Base-by-base conservation (phyloP, 2,329 filamentous ascomycete genomes). In the Escovopsis sp. region DNA sequence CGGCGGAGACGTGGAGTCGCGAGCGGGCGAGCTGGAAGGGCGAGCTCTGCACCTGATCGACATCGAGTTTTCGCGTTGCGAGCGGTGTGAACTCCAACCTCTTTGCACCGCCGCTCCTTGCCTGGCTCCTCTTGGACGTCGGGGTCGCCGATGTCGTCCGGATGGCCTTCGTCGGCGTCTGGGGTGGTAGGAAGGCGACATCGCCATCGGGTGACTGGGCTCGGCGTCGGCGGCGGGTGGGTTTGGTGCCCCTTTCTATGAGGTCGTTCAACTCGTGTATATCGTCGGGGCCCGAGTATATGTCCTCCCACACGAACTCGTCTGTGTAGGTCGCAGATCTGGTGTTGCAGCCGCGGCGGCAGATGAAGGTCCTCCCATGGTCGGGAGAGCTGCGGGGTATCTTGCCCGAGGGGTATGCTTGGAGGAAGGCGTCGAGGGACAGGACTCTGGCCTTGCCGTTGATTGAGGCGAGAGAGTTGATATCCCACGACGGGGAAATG, bases 71-170 rank as follows among this genome's bases (percentile, higher is more conserved):
- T 34, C 91, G 81, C 12, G 86, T 95, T 6, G 86, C 87, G n/a
- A 98, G 67, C 0, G 91, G 91, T 0, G 91, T 98, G 55, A 96
- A 96, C 56, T 95, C 88, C 33, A 98, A 74, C 5, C 85, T 82
- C 55, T 88, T 94, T 42, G 53, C 52, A 1, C 51, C 46, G 4
- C 8, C 28, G 30, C 59, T 55, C 49, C 59, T 62, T 28, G 10
- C 56, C 33, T 56, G 51, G n/a, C 47, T 51, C 19, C 55, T 48
- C 38, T 51, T 54, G 7, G 56, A 58, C 18, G 56, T 55, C 6
- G 58, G 60, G n/a, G 56, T 57, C 6, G 54, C 49, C 7, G 28
- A 32, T 5, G 51, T 44, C 11, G 52, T 49, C 11, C 57, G 46
- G 6, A 52, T 51, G 12, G 55, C 55, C 46, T 64, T 65, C 26